These are phyloP conservation scores for Rhodamnia argentea DNA, from an alignment of 345 rosid species.

Conservation along the genomic window DNA sequence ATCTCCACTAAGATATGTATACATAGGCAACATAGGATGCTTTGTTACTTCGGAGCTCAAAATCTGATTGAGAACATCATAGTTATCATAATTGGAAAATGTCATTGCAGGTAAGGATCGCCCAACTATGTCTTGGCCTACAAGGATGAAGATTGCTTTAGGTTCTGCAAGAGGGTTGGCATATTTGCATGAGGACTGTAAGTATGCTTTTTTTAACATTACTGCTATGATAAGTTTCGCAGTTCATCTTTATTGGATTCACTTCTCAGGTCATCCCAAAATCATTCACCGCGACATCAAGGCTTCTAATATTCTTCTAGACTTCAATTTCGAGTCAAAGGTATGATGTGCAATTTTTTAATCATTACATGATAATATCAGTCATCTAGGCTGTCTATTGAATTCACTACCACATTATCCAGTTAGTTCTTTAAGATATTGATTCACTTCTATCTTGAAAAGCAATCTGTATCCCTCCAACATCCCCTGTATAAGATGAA, in stretches of 20 bases:
- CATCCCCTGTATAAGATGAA: neutral
- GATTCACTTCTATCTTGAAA: neutral
- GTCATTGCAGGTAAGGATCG: slow-evolving; percentile 47
- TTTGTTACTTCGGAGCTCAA: neutral
- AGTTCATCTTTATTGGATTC: neutral
- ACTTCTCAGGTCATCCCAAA: slow-evolving; percentile 58
- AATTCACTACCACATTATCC: neutral
- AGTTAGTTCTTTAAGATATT: neutral
- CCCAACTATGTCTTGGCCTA: slow-evolving; percentile 55
- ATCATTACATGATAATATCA: neutral
- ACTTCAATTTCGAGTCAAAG: slow-evolving; percentile 65
- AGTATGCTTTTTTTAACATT: slow-evolving; percentile 10
- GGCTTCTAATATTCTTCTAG: slow-evolving; percentile 73
- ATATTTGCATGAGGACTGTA: slow-evolving; percentile 86
- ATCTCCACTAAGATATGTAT: neutral
- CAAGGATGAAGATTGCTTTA: slow-evolving; percentile 61
- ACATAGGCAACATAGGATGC: neutral
- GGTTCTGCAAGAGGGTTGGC: slow-evolving; percentile 90
- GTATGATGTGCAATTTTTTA: slow-evolving; percentile 16
- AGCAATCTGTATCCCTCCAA: neutral
- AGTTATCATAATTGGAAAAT: neutral
- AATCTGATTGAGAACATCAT: neutral
- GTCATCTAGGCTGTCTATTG: neutral
- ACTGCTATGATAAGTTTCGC: accelerated
- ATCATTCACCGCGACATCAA: slow-evolving; percentile 91